phyloP scores from a whole-genome alignment of 106 monocot species.

The Posidonia australis region DNA sequence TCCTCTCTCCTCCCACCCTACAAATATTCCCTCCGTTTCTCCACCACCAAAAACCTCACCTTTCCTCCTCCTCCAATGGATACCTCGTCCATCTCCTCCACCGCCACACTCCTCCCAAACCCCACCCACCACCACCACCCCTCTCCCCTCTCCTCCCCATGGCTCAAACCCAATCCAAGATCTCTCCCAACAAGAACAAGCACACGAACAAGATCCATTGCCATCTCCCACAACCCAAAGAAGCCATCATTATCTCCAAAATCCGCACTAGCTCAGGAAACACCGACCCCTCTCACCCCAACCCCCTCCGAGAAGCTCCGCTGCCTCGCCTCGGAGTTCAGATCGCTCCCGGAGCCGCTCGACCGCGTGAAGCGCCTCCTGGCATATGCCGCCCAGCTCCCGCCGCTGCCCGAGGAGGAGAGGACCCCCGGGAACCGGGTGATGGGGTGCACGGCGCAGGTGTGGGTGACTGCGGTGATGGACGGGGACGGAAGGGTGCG shows the following conservation, averaged over 20 bases:
- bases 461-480: slow-evolving; percentile 39
- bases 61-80: background rate
- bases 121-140: background rate
- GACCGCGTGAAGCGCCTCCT: slow-evolving; percentile 83
- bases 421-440: slow-evolving; percentile 57
- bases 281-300: slow-evolving; percentile 1
- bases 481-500: slow-evolving; percentile 41
- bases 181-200: too few relatives aligned
- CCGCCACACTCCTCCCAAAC: background rate
- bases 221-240: too few relatives aligned
- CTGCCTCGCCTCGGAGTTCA: slow-evolving; percentile 55
- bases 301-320: slow-evolving; percentile 26
- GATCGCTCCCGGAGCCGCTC: slow-evolving; percentile 38
- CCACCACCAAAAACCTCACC: background rate
- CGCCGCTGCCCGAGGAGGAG: slow-evolving; percentile 30
- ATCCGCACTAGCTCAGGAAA: slow-evolving; percentile 15
- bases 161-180: too few relatives aligned
- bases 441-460: slow-evolving; percentile 94
- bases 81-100: background rate
- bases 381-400: slow-evolving; percentile 50
- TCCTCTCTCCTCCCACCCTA: too few relatives aligned
- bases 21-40: background rate
- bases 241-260: background rate
- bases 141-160: background rate
- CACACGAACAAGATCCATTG: too few relatives aligned